Evolutionary conservation across 2,329 filamentous ascomycete species (phyloP), one percentile per base, ranked within the genome.

Genomic region (Waltergamsia citrina): DNA sequence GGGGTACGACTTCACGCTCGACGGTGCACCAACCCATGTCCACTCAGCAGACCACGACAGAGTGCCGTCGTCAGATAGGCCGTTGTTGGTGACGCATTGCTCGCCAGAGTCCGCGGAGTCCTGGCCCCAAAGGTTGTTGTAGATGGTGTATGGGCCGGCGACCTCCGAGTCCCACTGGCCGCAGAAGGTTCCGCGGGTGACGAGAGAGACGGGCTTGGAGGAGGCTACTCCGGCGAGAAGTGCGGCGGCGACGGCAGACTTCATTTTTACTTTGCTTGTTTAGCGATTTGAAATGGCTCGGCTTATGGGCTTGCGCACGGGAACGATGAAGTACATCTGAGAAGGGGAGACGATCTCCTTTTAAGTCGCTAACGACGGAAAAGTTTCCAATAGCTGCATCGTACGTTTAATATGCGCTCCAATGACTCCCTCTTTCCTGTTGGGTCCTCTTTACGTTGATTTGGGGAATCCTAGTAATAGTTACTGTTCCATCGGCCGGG

Each of bases 61-160:
- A 4, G 42, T 50, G 38, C 41, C 50, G 41, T 51, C 54, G 34
- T 38, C 48, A 17, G 19, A 21, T 31, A 53, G 38, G 18, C 52
- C 57, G 37, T 56, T 51, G 26, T 60, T 45, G 6, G 49, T 52
- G 9, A 54, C 56, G 49, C 62, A 65, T 45, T 64, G 62, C 17
- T 41, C 46, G 32, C 59, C 59, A 15, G 49, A 47, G 32, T 54
- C 48, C 31, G 47, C 41, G 14, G 32, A 41, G 40, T 41, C 48
- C 38, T 52, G 35, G 33, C 59, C 57, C 60, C 60, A 64, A 37
- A 63, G 55, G 45, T 64, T 54, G 43, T 64, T 63, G 48, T 63
- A 64, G 32, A 49, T 39, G 28, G 37, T 47, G 38, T 50, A 51
- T 6, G 36, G 27, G 15, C 43, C 43, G 8, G 38, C 35, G 9